Conservation (phyloP, 106 monocot genomes). For the Allium sativum region DNA sequence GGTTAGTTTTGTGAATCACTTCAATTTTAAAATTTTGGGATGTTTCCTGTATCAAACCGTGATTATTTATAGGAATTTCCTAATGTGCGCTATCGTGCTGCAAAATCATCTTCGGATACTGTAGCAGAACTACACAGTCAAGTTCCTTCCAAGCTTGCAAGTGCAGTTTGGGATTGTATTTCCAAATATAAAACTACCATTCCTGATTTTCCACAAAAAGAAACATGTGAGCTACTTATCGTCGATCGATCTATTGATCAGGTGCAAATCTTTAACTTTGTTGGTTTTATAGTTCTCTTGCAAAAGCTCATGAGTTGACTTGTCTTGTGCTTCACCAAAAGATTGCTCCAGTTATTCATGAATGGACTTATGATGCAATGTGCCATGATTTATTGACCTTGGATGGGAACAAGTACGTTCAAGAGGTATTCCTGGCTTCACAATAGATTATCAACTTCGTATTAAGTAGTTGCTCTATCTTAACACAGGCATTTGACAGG, state of each 20-base stretch:
- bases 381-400: slow-evolving; percentile 63
- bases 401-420: slow-evolving; percentile 61
- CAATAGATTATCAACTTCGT: neutral
- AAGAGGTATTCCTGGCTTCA: slow-evolving; percentile 31
- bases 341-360: slow-evolving; percentile 79
- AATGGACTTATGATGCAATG: slow-evolving; percentile 89
- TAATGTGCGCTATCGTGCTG: slow-evolving; percentile 54
- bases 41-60: neutral
- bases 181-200: slow-evolving; percentile 51
- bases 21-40: no score
- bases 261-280: slow-evolving; percentile 17
- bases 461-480: no score
- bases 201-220: slow-evolving; percentile 64
- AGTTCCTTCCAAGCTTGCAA: slow-evolving; percentile 53
- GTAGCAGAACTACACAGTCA: slow-evolving; percentile 28
- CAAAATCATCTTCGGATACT: slow-evolving; percentile 40
- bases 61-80: slow-evolving; percentile 46
- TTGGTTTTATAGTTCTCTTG: neutral
- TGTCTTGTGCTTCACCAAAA: slow-evolving; percentile 1
- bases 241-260: slow-evolving; percentile 57
- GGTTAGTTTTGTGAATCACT: no score
- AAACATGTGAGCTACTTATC: slow-evolving; percentile 69
- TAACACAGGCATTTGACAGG: neutral
- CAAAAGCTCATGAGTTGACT: neutral
- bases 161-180: slow-evolving; percentile 52